Evolutionary conservation across 805 yeast genomes (phyloP).

Genomic region (Barnettozyma siamensis): DNA sequence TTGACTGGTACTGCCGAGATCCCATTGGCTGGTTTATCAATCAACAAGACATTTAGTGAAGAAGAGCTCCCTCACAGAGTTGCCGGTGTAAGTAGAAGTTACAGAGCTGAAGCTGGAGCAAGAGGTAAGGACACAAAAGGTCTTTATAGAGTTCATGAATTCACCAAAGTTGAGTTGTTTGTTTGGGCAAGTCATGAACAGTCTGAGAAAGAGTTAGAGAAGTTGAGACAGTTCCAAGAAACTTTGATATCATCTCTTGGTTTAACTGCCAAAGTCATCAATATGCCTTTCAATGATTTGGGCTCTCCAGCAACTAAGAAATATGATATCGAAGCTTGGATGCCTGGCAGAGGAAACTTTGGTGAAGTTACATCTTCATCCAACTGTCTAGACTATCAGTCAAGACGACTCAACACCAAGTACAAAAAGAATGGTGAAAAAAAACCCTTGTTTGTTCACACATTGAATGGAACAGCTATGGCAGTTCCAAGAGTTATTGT

Average conservation of each 20-base stretch:
- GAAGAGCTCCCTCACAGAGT: constrained; percentile 47
- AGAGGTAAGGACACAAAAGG: constrained; percentile 92
- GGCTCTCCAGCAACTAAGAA: constrained; percentile 93
- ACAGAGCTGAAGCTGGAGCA: constrained; percentile 96
- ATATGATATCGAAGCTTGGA: constrained; percentile 94
- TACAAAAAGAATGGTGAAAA: constrained; percentile 33
- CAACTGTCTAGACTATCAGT: constrained; percentile 87
- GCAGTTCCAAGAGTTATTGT: constrained; percentile 90
- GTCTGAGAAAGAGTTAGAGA: constrained; percentile 50
- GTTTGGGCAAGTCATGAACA: constrained; percentile 52
- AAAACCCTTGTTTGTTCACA: constrained; percentile 53
- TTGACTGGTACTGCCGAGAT: constrained; percentile 95
- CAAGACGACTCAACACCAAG: constrained; percentile 73
- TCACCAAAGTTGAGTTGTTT: constrained; percentile 89
- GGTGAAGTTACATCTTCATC: constrained; percentile 92
- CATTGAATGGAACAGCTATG: constrained; percentile 92
- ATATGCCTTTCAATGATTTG: constrained; percentile 86
- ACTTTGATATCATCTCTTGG: constrained; percentile 63
- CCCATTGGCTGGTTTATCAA: constrained; percentile 76
- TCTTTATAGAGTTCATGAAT: constrained; percentile 90
- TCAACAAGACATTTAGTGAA: constrained; percentile 41
- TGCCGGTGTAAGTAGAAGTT: constrained; percentile 82
- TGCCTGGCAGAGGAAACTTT: constrained; percentile 93
- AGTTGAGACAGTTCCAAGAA: constrained; percentile 58
- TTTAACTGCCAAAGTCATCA: constrained; percentile 69